Conservation (phyloP, 768 basidiomycete species). For the Mycena kentingensis region DNA sequence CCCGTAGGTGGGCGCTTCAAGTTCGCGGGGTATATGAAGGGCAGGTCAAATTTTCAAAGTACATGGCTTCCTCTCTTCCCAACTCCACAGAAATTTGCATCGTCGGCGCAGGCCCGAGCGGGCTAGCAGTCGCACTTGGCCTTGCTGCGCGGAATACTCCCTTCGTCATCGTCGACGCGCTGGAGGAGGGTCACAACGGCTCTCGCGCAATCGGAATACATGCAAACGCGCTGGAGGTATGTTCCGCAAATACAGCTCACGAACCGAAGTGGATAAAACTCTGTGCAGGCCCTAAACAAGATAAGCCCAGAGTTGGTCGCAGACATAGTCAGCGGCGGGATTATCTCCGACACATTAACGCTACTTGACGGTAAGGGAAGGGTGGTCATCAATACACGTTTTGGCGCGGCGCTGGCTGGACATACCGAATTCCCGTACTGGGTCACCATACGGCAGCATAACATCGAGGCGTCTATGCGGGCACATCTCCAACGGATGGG, state of each 20-base stretch:
- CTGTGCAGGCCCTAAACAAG: not conserved
- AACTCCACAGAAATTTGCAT: conserved; percentile 41
- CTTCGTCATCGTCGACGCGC: conserved; percentile 38
- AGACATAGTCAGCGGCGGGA: not conserved
- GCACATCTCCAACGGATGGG: not conserved
- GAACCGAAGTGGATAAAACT: too few relatives aligned
- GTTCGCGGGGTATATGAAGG: too few relatives aligned
- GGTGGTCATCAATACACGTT: not conserved
- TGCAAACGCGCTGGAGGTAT: conserved; percentile 44
- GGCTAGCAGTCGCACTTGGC: conserved; percentile 41
- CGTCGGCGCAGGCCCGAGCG: conserved; percentile 46
- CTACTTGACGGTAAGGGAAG: not conserved
- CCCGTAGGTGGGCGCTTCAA: too few relatives aligned
- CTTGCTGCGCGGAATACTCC: conserved; percentile 37
- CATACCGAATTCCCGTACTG: conserved; percentile 38
- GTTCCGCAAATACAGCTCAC: not conserved
- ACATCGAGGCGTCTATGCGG: conserved; percentile 24
- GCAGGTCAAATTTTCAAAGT: too few relatives aligned
- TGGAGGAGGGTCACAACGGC: conserved; percentile 29
- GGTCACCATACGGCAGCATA: conserved; percentile 37
- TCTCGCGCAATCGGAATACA: conserved; percentile 45
- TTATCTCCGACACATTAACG: not conserved
- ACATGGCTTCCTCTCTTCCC: too few relatives aligned
- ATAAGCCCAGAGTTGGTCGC: not conserved
- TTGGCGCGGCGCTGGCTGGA: conserved; percentile 27